Base-by-base conservation (phyloP, 495 filamentous ascomycete genomes). In the Lasiosphaeriaceae sp. region DNA sequence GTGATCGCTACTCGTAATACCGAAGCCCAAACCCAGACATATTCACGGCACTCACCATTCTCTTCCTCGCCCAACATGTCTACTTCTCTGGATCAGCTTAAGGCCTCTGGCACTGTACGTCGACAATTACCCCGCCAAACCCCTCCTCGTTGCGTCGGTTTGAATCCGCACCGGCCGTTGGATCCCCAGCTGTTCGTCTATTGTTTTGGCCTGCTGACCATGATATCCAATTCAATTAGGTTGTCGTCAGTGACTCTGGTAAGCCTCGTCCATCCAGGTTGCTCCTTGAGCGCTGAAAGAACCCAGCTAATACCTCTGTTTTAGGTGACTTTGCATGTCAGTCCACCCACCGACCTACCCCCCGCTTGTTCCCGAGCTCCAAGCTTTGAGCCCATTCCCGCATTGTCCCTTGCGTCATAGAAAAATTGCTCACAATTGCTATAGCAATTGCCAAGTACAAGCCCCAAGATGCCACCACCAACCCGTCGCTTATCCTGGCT, bases 391-490 rank as follows among this genome's bases (percentile, higher is more conserved):
- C 48, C 58, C 41, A 3, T 11, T 11, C 11, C 48, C 23, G 29
- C 20, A 19, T 12, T 21, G 22, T 4, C 22, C 12, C 0, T 17
- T 12, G 8, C 39, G 12, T 17, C 22, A 2, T 20, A 48, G 37
- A 29, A 47, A 23, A 17, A 43, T 56, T 60, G 62, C 71, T 77
- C 58, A 80, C 73, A 63, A 9, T 47, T 50, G 66, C 58, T 41
- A 70, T 78, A 84, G 90, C 92, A 69, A 99, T 99, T 74, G 91
- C 81, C 83, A 97, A 99, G 81, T 99, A 99, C 85, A 94, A 96
- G 85, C 94, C 94, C 54, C 92, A 97, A 84, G 94, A 99, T 88
- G 94, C 92, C 67, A 97, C 92, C 70, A 99, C 94, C 75, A 99
- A 99, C 83, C 94, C 94, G 39, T 97, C 94, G 60, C 82, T 99